Evolutionary conservation across 306 rosid genomes (phyloP), one percentile per base, ranked within the genome.

Genomic region (Cotoneaster glaucophyllus): DNA sequence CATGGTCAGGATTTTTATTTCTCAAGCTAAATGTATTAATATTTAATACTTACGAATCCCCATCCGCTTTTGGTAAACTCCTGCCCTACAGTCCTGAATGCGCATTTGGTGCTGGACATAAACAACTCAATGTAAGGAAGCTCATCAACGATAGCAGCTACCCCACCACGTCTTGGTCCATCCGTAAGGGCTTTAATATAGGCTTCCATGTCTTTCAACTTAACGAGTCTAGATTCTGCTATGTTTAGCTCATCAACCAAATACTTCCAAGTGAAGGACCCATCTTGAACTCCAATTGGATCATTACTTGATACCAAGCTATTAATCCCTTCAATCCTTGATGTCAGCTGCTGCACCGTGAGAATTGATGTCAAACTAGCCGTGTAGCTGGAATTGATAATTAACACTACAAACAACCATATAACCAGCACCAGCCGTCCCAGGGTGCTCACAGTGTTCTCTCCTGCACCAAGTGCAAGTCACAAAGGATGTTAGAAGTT

Each of bases 311-410:
- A 75, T 58, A 84, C 79, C 85, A 93, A 85, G 85, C 85, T 84
- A 77, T 91, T 96, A 19, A 93, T 84, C 77, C 98, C 97, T 84
- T 79, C 93, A 31, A 93, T 88, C 25, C 89, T 85, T 17, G 97
- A 82, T 3, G 97, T 72, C 26, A 93, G 84, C 84, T 91, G 90
- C 75, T 85, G 89, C 78, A 89, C 91, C 1, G 96, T 91, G 76
- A 91, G 96, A 87, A 91, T 93, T 11, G 97, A 93, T 18, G 98
- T 93, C 90, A 93, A 89, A 85, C 96, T 91, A 83, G 98, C 97
- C 8, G 96, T 89, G 85, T 93, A 93, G 85, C 98, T 93, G 37
- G 98, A 93, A 81, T 86, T 93, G 84, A 93, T 93, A 28, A 93
- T 89, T 61, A 93, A 83, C 86, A 93, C 98, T 72, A 93, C 93